These are phyloP conservation scores for Pestalotiopsis sp. DNA, from an alignment of 2,329 filamentous ascomycete species.

Conservation along the genomic window DNA sequence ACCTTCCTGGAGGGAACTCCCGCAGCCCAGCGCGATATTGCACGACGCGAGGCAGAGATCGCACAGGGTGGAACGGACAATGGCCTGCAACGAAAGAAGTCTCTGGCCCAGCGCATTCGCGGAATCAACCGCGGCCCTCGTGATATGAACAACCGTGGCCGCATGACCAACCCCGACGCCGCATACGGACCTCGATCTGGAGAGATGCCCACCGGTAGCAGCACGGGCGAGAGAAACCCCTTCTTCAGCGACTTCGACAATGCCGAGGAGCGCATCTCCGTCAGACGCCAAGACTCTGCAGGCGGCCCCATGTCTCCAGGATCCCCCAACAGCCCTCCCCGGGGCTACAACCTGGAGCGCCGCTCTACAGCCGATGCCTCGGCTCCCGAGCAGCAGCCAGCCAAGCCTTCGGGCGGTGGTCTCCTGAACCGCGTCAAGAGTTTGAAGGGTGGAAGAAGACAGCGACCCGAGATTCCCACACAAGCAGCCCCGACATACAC, in stretches of 20 bases:
- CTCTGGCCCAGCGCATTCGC: constrained; percentile 86
- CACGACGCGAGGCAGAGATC: constrained; percentile 72
- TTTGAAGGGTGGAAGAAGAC: constrained; percentile 70
- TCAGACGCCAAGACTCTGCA: constrained; percentile 38
- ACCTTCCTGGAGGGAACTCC: constrained; percentile 96
- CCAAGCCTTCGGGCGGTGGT: constrained; percentile 49
- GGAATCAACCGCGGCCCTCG: constrained; percentile 76
- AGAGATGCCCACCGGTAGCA: constrained; percentile 35
- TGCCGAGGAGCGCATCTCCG: constrained; percentile 53
- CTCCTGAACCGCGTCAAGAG: constrained; percentile 82
- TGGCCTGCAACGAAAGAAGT: constrained; percentile 88
- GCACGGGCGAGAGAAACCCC: constrained; percentile 64
- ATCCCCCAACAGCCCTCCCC: constrained; percentile 62
- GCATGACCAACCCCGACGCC: constrained; percentile 59
- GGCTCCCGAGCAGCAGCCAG: constrained; percentile 25
- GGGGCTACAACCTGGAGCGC: constrained; percentile 59
- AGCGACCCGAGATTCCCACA: constrained; percentile 37
- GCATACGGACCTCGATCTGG: constrained; percentile 44
- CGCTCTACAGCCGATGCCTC: constrained; percentile 63
- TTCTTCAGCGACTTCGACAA: constrained; percentile 80
- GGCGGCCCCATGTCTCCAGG: constrained; percentile 33
- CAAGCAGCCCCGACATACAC: constrained; percentile 20
- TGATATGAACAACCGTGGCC: constrained; percentile 59
- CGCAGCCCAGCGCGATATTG: constrained; percentile 77
- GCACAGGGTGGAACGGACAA: constrained; percentile 55